A percentile compares a stretch with the other conserved stretches of the same genome.
Conservation (phyloP, 1,284 basidiomycete species). For the Pseudozyma tsukubaensis region DNA sequence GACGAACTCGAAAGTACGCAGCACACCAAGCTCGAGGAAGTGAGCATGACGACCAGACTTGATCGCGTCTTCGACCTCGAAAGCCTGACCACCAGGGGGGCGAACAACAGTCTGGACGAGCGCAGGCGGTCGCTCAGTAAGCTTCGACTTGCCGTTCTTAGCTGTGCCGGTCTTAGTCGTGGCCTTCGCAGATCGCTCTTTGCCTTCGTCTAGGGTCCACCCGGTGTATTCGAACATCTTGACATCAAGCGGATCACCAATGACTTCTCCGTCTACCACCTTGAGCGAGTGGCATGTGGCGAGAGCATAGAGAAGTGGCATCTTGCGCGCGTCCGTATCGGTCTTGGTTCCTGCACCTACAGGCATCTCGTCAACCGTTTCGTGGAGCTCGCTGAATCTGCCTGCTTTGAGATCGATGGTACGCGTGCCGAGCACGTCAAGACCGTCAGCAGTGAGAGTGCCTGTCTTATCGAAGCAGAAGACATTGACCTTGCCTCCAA, state of each 20-base stretch:
- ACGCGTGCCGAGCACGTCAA: conserved; percentile 82
- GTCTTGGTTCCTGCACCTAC: conserved; percentile 65
- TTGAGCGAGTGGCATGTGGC: conserved; percentile 97
- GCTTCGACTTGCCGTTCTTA: conserved; percentile 63
- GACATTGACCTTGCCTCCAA: conserved; percentile 95
- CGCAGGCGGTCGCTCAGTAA: conserved; percentile 81
- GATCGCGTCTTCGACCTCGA: conserved; percentile 90
- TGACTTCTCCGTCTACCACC: conserved; percentile 85
- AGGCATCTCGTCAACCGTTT: conserved; percentile 87
- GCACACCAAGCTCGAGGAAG: conserved; percentile 92
- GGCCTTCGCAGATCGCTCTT: conserved; percentile 55
- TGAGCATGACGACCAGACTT: conserved; percentile 86
- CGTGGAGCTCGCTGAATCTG: conserved; percentile 89
- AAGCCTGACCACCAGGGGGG: conserved; percentile 88
- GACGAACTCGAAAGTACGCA: conserved; percentile 96
- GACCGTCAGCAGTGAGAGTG: conserved; percentile 95
- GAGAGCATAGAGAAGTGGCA: conserved; percentile 88
- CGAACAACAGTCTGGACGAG: conserved; percentile 96
- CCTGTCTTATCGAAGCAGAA: conserved; percentile 99
- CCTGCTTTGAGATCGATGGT: conserved; percentile 69
- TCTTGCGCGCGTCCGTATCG: conserved; percentile 75
- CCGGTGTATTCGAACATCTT: conserved; percentile 90
- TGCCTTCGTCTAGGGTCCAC: conserved; percentile 92
- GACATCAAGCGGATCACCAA: conserved; percentile 95
- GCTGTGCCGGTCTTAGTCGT: conserved; percentile 61